phyloP scores from a whole-genome alignment of 202 grass and related monocot genomes.

The Tripidium arundinaceum region DNA sequence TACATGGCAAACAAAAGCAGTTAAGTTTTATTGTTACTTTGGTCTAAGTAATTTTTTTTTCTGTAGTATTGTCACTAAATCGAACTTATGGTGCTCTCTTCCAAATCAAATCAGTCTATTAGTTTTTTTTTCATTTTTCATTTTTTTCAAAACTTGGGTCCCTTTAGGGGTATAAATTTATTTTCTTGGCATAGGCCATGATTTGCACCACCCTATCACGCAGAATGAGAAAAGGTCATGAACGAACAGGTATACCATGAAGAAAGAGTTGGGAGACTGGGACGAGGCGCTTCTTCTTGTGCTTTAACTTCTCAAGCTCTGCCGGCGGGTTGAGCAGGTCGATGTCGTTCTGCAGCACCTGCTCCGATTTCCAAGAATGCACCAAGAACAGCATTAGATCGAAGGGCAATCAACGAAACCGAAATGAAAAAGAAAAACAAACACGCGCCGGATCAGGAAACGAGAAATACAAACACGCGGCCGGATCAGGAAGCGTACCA shows the following conservation, averaged over 20 bases:
- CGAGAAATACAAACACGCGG: background rate
- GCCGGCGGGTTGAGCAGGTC: slow-evolving; percentile 69
- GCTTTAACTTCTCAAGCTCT: slow-evolving; percentile 73
- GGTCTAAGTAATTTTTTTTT: too few species aligned
- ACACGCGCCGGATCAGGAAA: background rate
- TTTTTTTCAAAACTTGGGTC: too few species aligned
- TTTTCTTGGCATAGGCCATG: too few species aligned
- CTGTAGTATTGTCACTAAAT: too few species aligned
- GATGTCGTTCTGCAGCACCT: slow-evolving; percentile 75
- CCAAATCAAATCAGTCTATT: too few species aligned
- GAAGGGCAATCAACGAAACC: background rate
- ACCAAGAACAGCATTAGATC: background rate
- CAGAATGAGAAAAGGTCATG: background rate
- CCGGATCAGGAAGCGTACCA: background rate
- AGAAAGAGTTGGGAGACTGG: slow-evolving; percentile 77
- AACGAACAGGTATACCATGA: slow-evolving; percentile 46
- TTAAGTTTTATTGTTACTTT: too few species aligned
- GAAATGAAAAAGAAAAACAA: background rate
- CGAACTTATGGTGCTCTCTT: too few species aligned
- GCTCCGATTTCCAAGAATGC: background rate
- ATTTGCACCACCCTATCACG: background rate
- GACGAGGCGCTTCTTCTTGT: slow-evolving; percentile 89
- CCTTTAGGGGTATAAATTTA: too few species aligned
- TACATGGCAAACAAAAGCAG: too few species aligned
- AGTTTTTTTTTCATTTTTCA: too few species aligned